Evolutionary conservation across 2,329 filamentous ascomycete species (phyloP).

Genomic region (Kalaharituber pfeilii): DNA sequence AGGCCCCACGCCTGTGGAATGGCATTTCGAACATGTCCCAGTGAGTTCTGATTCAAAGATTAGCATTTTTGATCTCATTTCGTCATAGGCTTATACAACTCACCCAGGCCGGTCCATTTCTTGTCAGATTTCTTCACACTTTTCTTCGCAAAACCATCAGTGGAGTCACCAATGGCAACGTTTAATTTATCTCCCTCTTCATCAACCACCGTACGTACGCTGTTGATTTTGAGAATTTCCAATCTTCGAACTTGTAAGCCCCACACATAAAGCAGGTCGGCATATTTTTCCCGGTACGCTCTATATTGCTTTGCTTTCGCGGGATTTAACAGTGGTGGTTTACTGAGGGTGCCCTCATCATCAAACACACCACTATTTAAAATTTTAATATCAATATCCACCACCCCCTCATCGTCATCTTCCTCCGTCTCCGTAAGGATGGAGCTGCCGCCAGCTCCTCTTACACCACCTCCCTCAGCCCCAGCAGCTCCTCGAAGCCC

Average conservation of each 20-base stretch:
- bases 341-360: conserved; percentile 47
- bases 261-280: conserved; percentile 53
- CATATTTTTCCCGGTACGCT: conserved; percentile 47
- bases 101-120: neutral
- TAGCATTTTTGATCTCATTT: neutral
- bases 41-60: conserved; percentile 5
- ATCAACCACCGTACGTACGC: conserved; percentile 21
- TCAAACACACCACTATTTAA: conserved; percentile 50
- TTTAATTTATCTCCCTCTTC: conserved; percentile 29
- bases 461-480: neutral
- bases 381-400: conserved; percentile 38
- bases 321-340: conserved; percentile 38
- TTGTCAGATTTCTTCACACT: conserved; percentile 6
- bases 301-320: conserved; percentile 35
- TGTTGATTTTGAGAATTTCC: conserved; percentile 53
- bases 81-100: neutral
- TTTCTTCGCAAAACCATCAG: conserved; percentile 11
- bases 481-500: conserved; percentile 21
- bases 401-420: conserved; percentile 25
- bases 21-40: conserved; percentile 11
- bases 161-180: conserved; percentile 7
- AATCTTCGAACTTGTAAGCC: conserved; percentile 43
- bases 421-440: conserved; percentile 27
- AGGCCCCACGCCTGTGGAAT: neutral
- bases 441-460: conserved; percentile 16